These are phyloP conservation scores for Parachaetomium inaequale DNA, from an alignment of 495 filamentous ascomycete species.

Conservation along the genomic window DNA sequence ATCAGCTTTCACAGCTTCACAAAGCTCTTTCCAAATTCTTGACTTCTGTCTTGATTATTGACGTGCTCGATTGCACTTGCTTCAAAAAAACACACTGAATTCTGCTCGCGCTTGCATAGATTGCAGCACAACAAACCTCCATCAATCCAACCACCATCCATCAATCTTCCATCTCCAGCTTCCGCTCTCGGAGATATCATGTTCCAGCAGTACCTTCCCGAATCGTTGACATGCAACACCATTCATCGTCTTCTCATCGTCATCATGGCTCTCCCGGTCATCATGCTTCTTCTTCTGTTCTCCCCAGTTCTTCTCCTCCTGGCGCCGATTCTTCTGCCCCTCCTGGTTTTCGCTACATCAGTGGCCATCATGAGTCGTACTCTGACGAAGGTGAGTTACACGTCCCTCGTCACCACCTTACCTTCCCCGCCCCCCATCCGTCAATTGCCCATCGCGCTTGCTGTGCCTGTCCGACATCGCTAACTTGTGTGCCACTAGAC, in stretches of 20 bases:
- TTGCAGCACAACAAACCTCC: neutral
- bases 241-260: neutral
- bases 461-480: neutral
- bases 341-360: constrained; percentile 1
- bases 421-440: too few relatives aligned
- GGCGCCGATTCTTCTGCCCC: neutral
- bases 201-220: neutral
- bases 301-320: neutral
- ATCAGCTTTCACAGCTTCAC: neutral
- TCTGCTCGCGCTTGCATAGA: constrained; percentile 7
- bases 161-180: neutral
- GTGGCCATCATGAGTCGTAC: neutral
- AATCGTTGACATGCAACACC: constrained; percentile 3
- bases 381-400: constrained; percentile 5
- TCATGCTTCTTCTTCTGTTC: neutral
- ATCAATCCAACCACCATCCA: neutral
- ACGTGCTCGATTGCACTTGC: constrained; percentile 1
- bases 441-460: neutral
- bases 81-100: neutral
- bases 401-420: neutral
- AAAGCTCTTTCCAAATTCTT: neutral
- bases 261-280: neutral
- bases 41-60: neutral
- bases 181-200: neutral
- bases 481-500: constrained; percentile 50